These are phyloP conservation scores for Penium margaritaceum DNA, from an alignment of 139 green algal genomes.

Conservation along the genomic window DNA sequence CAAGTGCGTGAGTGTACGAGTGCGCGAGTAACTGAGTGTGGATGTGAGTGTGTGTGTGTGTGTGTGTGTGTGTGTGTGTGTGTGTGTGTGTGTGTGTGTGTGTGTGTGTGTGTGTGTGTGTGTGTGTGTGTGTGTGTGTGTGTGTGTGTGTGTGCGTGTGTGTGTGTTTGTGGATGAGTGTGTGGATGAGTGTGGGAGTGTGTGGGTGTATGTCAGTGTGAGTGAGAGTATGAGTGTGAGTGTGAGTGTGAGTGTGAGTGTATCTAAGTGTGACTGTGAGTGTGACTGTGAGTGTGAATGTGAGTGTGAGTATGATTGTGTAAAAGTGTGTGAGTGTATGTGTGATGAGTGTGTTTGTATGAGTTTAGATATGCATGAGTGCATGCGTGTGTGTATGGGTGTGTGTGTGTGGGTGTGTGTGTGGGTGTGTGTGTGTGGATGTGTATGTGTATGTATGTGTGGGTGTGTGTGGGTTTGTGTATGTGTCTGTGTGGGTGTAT, in stretches of 20 bases:
- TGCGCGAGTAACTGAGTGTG: too few relatives aligned
- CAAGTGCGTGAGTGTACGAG: too few relatives aligned
- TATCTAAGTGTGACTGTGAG: not conserved
- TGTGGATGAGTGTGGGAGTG: not conserved
- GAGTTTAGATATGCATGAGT: not conserved
- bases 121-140: not conserved
- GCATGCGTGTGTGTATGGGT: not conserved
- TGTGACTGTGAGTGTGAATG: not conserved
- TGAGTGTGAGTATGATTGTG: not conserved
- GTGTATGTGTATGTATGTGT: not conserved
- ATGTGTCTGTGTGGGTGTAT: not conserved
- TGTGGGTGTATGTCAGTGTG: not conserved
- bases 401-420: not conserved
- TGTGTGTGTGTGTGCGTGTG: not conserved
- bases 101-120: conserved; percentile 3
- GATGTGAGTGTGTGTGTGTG: too few relatives aligned
- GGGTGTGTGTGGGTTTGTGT: not conserved
- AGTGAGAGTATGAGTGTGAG: not conserved
- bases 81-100: not conserved
- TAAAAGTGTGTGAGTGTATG: not conserved
- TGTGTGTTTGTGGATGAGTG: not conserved
- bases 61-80: too few relatives aligned
- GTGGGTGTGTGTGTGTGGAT: not conserved
- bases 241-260: not conserved
- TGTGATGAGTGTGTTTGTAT: not conserved